A percentile compares a stretch with the other conserved stretches of the same genome.
Conservation (phyloP, 2,329 filamentous ascomycete species). For the Lasiodiplodia sp. region DNA sequence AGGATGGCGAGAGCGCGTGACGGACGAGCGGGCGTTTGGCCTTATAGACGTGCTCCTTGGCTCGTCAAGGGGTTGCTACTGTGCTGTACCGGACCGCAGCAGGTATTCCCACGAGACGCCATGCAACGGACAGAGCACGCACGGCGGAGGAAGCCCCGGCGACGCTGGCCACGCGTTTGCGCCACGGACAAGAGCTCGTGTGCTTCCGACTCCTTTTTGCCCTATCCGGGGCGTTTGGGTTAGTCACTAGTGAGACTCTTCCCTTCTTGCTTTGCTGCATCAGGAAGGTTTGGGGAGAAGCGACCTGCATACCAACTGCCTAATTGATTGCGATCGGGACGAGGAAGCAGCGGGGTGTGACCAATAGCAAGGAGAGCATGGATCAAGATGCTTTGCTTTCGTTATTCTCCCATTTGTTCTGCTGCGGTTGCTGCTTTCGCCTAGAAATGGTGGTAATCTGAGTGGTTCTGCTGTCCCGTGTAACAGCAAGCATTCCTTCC, state of each 20-base stretch:
- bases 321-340: background rate
- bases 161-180: background rate
- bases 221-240: constrained; percentile 15
- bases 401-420: too few species aligned
- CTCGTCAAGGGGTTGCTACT: background rate
- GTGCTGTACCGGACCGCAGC: background rate
- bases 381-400: too few species aligned
- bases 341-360: background rate
- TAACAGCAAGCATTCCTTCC: background rate
- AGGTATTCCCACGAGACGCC: background rate
- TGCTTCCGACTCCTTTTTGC: background rate
- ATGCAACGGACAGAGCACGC: background rate
- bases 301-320: background rate
- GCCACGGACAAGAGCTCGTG: background rate
- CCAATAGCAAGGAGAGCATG: background rate
- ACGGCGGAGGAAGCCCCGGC: background rate
- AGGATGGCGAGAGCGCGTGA: background rate
- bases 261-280: background rate
- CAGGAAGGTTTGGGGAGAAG: background rate
- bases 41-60: background rate
- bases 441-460: too few species aligned
- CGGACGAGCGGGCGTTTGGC: background rate
- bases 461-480: background rate
- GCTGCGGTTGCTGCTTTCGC: too few species aligned
- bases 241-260: constrained; percentile 2